phyloP scores from a whole-genome alignment of 805 yeast species.

The Pichia thaimueangensis region DNA sequence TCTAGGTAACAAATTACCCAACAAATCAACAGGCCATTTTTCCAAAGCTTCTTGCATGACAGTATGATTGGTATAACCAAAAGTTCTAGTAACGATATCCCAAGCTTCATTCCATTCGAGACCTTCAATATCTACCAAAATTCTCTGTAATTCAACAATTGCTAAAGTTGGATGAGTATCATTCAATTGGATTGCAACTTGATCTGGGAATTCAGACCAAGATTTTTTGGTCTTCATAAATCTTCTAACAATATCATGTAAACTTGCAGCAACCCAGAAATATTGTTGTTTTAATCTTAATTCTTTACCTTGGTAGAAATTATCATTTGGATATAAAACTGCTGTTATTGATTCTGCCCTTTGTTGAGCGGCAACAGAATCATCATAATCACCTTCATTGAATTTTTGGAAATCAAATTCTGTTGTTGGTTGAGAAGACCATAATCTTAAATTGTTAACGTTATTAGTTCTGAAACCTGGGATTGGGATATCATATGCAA shows the following conservation, averaged over 20 bases:
- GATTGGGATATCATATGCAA: constrained; percentile 86
- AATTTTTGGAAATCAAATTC: constrained; percentile 90
- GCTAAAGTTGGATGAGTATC: constrained; percentile 95
- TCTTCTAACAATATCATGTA: constrained; percentile 85
- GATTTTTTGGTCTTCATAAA: constrained; percentile 71
- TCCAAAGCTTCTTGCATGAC: constrained; percentile 93
- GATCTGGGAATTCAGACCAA: constrained; percentile 80
- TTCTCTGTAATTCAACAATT: constrained; percentile 80
- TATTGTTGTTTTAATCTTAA: constrained; percentile 91
- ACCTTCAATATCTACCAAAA: constrained; percentile 77
- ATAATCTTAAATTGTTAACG: constrained; percentile 82
- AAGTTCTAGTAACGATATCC: constrained; percentile 71
- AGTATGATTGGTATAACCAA: constrained; percentile 92
- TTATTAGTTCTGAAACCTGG: constrained; percentile 82
- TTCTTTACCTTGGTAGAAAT: constrained; percentile 86
- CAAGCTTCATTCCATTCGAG: constrained; percentile 81
- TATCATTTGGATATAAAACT: constrained; percentile 89
- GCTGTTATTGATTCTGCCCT: constrained; percentile 89
- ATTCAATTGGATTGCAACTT: constrained; percentile 86
- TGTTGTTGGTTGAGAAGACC: constrained; percentile 85
- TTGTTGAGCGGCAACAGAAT: constrained; percentile 79
- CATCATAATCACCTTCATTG: constrained; percentile 84
- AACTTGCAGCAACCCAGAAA: constrained; percentile 94
- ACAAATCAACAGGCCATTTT: constrained; percentile 86
- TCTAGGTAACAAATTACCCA: constrained; percentile 78